phyloP scores from a whole-genome alignment of 306 rosid genomes.

The Ammopiptanthus mongolicus region DNA sequence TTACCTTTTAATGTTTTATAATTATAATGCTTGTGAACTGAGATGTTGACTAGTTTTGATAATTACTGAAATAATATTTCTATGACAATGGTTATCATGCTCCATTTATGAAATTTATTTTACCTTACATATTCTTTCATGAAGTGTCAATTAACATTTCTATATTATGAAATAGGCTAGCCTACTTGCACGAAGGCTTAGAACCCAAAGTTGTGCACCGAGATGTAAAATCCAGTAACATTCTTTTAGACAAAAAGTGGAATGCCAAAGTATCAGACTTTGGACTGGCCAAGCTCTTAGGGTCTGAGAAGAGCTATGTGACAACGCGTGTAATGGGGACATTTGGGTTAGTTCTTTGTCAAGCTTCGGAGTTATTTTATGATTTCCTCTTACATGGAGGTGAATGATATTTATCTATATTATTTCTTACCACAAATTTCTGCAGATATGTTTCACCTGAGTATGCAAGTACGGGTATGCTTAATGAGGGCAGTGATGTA shows the following conservation, averaged over 20 bases:
- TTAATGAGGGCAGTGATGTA: slow-evolving; percentile 91
- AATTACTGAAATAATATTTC: not conserved
- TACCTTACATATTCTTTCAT: not conserved
- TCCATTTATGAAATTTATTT: not conserved
- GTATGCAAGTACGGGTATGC: slow-evolving; percentile 99
- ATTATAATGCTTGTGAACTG: not conserved
- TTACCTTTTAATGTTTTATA: not conserved
- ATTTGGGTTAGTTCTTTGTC: slow-evolving; percentile 69
- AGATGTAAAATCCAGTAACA: slow-evolving; percentile 89
- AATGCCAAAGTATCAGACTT: slow-evolving; percentile 89
- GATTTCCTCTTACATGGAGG: not conserved
- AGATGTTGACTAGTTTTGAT: not conserved
- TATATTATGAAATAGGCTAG: slow-evolving; percentile 50
- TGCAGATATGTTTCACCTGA: slow-evolving; percentile 95
- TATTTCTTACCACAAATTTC: not conserved
- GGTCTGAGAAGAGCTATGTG: slow-evolving; percentile 76
- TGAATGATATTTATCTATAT: not conserved
- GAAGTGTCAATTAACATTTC: not conserved
- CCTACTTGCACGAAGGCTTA: slow-evolving; percentile 93
- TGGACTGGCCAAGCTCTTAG: slow-evolving; percentile 93
- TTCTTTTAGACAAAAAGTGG: slow-evolving; percentile 92
- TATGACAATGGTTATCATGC: not conserved
- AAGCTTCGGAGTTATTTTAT: not conserved
- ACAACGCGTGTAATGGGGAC: slow-evolving; percentile 99
- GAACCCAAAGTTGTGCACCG: slow-evolving; percentile 99